Conservation (phyloP, 441 rosid species). For the Populus hybrid region DNA sequence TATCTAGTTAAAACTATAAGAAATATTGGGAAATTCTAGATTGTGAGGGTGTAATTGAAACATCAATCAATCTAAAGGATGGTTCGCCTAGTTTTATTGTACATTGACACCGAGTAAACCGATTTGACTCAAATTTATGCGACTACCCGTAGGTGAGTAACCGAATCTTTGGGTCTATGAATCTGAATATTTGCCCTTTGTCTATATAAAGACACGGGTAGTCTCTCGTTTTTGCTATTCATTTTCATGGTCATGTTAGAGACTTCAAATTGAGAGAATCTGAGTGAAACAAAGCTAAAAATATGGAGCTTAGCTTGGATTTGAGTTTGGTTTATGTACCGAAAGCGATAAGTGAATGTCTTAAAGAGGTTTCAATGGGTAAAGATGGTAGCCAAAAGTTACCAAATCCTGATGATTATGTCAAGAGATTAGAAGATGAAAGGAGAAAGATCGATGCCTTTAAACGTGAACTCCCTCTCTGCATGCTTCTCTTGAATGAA, state of each 20-base stretch:
- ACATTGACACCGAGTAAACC: neutral
- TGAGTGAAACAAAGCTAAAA: neutral
- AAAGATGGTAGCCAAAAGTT: constrained; percentile 33
- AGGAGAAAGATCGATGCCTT: constrained; percentile 74
- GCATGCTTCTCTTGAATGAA: constrained; percentile 67
- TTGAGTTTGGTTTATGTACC: constrained; percentile 47
- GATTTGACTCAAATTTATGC: constrained; percentile 38
- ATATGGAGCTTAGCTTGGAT: constrained; percentile 63
- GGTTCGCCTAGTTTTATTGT: neutral
- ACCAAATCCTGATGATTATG: constrained; percentile 45
- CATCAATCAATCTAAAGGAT: neutral
- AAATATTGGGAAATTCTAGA: neutral
- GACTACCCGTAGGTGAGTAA: constrained; percentile 35
- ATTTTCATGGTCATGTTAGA: constrained; percentile 23
- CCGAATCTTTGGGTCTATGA: constrained; percentile 44
- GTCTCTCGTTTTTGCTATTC: constrained; percentile 2
- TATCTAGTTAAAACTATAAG: neutral
- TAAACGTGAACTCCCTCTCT: constrained; percentile 86
- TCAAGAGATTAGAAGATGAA: constrained; percentile 71
- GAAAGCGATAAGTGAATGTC: constrained; percentile 45
- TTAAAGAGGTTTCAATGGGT: constrained; percentile 40
- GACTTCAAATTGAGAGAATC: neutral
- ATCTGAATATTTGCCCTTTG: constrained; percentile 19
- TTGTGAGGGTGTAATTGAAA: neutral
- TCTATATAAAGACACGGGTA: constrained; percentile 16